These are phyloP conservation scores for Primulina eburnea DNA, from an alignment of 257 asterid species.

Conservation along the genomic window DNA sequence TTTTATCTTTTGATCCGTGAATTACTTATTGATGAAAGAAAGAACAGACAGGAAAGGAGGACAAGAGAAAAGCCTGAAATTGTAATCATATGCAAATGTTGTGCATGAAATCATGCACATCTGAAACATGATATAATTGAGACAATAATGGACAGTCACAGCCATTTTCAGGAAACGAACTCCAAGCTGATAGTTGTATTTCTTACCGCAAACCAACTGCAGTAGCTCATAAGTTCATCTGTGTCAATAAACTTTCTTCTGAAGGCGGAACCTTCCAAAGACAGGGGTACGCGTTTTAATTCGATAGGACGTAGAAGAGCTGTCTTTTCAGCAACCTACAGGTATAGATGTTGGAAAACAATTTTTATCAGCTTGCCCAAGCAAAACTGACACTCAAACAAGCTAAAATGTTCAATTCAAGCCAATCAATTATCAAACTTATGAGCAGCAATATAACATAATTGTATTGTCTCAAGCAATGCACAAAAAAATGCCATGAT, in stretches of 20 bases:
- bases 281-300: conserved; percentile 73
- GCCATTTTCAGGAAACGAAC: conserved; percentile 15
- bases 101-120: conserved; percentile 19
- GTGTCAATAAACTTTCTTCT: conserved; percentile 78
- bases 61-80: conserved; percentile 19
- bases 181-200: conserved; percentile 23
- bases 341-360: conserved; percentile 22
- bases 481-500: conserved; percentile 6
- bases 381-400: neutral
- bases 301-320: conserved; percentile 91
- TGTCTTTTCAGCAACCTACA: conserved; percentile 96
- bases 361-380: conserved; percentile 21
- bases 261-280: conserved; percentile 94
- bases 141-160: conserved; percentile 12
- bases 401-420: neutral
- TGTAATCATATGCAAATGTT: neutral
- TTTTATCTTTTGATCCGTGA: too few species aligned
- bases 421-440: conserved; percentile 2
- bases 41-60: conserved; percentile 13
- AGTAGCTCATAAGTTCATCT: conserved; percentile 95
- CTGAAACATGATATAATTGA: conserved; percentile 21
- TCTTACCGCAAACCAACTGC: conserved; percentile 99
- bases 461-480: neutral
- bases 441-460: neutral
- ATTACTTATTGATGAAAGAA: neutral